Base-by-base conservation (phyloP, 768 basidiomycete genomes). In the Kwoniella shandongensis region DNA sequence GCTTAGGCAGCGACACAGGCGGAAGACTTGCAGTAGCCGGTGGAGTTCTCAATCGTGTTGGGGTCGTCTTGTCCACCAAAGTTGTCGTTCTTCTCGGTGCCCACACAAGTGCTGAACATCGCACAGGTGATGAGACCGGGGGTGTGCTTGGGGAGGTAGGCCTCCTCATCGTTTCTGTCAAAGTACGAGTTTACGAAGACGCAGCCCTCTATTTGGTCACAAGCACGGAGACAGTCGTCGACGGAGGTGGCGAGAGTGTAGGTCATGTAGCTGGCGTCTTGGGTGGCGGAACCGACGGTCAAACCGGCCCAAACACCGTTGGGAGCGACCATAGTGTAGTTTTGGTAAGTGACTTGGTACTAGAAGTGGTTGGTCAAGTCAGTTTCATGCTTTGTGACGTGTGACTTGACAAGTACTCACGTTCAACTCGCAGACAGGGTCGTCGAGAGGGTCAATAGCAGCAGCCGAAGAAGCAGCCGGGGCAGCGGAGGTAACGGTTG, bases 251-350 rank as follows among this genome's bases (percentile, higher is more conserved):
- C 45, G 35, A 68, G 66, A 23, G 66, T 68, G 63, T 68, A 68
- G 50, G 66, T 68, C 66, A 68, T 64, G 66, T 68, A 68, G 15
- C 56, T 59, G 25, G 49, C 59, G 42, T 68, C 66, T 41, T 62
- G 63, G 23, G 63, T 39, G n/a, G 66, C 66, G 45, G 66, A 40
- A 41, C 66, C 66, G 53, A 68, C 56, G 29, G 66, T 68, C 22
- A 57, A 45, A 39, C 66, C 66, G 17, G 25, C 51, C 60, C 60
- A 68, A 40, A 53, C 40, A 42, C 66, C 66, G 54, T 62, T 64
- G 57, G 66, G 46, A 26, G 66, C 66, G 20, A 65, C 61, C 27
- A 51, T 18, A 32, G 58, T 65, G 66, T 62, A 68, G 66, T 68
- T 54, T n/a, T 13, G 22, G 51, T 64, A 64, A 25, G 58, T 48